These are phyloP conservation scores for Umbilicus rupestris DNA, from an alignment of 164 flowering plant genomes.

Conservation along the genomic window DNA sequence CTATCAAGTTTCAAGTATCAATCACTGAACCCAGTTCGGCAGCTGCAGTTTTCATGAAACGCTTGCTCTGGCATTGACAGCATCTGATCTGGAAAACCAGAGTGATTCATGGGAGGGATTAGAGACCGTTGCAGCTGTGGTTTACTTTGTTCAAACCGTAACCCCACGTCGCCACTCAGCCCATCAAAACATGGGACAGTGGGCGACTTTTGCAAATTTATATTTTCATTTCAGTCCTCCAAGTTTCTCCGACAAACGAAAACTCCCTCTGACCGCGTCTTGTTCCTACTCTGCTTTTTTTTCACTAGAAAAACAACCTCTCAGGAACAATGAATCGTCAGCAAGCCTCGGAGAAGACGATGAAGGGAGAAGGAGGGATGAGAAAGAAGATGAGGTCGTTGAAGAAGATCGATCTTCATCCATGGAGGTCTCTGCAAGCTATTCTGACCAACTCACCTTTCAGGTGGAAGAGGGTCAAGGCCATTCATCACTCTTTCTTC, in stretches of 20 bases:
- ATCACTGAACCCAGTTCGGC: not conserved
- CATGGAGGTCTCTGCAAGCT: not conserved
- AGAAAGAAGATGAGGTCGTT: not conserved
- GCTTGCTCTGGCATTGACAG: too few relatives aligned
- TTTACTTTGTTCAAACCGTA: too few relatives aligned
- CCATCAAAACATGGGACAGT: too few relatives aligned
- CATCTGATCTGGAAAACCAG: too few relatives aligned
- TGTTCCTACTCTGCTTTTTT: too few relatives aligned
- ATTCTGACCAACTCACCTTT: not conserved
- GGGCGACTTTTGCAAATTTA: not conserved
- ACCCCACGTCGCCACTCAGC: too few relatives aligned
- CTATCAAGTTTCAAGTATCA: too few relatives aligned
- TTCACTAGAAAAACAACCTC: not conserved
- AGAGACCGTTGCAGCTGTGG: too few relatives aligned
- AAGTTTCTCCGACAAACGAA: not conserved
- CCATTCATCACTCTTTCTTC: slow-evolving; percentile 13
- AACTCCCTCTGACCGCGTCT: not conserved
- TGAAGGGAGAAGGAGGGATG: not conserved
- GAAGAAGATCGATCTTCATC: not conserved
- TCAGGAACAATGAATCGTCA: not conserved
- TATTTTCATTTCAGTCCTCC: not conserved
- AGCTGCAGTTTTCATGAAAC: too few relatives aligned
- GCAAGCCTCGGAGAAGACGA: not conserved
- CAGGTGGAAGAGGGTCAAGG: slow-evolving; percentile 14
- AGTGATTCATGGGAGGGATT: too few relatives aligned